Conservation (phyloP, 2,329 filamentous ascomycete genomes). For the Beauveria varroae region DNA sequence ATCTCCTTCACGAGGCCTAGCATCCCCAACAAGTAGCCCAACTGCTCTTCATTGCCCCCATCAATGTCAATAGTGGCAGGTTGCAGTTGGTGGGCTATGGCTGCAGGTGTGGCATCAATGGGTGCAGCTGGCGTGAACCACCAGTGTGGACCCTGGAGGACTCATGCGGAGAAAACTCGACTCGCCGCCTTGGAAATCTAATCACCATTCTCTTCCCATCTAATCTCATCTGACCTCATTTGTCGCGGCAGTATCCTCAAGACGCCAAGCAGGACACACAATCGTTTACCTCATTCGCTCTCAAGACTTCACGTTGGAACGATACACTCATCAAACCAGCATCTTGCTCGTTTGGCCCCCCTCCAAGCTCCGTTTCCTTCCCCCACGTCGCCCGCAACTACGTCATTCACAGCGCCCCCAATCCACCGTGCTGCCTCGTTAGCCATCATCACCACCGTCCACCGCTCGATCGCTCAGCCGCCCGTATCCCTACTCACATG, state of each 20-base stretch:
- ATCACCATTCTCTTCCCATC: neutral
- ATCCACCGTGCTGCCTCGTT: neutral
- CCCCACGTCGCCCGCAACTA: neutral
- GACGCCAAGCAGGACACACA: too few relatives aligned
- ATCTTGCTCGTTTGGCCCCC: neutral
- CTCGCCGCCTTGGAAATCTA: neutral
- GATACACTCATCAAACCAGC: neutral
- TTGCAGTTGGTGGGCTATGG: too few relatives aligned
- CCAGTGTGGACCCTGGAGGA: neutral
- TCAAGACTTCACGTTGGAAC: too few relatives aligned
- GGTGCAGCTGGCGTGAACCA: neutral
- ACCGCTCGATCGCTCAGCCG: neutral
- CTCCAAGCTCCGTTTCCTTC: too few relatives aligned
- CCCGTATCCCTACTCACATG: conserved; percentile 34
- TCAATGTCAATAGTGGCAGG: neutral
- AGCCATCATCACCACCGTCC: neutral
- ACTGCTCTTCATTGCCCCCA: neutral
- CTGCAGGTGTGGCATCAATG: too few relatives aligned
- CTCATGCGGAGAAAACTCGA: neutral
- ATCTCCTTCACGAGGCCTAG: too few relatives aligned
- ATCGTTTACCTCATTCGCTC: too few relatives aligned
- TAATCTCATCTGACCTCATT: neutral
- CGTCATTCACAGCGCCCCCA: neutral
- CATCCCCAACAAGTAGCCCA: too few relatives aligned
- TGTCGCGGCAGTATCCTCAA: neutral